A percentile compares a stretch with the other conserved stretches of the same genome.
phyloP scores from a whole-genome alignment of 495 filamentous ascomycete genomes.

The Saxophila tyrrhenica region DNA sequence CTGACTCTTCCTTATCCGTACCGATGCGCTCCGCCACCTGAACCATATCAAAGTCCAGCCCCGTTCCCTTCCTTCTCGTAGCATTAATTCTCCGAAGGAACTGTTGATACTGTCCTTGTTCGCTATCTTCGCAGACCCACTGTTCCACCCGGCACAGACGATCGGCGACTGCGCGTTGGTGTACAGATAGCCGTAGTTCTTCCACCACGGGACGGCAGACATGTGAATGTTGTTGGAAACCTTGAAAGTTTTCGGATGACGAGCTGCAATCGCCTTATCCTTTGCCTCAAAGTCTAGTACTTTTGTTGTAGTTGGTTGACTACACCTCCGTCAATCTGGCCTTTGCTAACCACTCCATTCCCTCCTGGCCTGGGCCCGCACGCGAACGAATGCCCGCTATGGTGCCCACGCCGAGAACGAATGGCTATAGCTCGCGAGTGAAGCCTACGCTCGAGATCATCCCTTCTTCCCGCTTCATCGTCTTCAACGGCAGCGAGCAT shows the following conservation, averaged over 20 bases:
- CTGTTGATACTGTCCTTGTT: neutral
- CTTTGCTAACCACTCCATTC: neutral
- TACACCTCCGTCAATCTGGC: neutral
- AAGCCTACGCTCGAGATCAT: slow-evolving; percentile 26
- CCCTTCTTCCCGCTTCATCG: slow-evolving; percentile 28
- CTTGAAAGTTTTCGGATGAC: neutral
- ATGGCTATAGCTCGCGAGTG: neutral
- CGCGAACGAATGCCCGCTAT: neutral
- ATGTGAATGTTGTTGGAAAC: too few relatives aligned
- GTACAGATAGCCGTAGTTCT: neutral
- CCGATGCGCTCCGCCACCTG: neutral
- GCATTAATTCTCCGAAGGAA: too few relatives aligned
- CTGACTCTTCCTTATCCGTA: neutral
- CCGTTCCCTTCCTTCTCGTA: neutral
- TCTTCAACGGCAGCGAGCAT: slow-evolving; percentile 28
- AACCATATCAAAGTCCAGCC: neutral
- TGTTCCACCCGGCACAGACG: neutral
- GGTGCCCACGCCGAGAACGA: neutral
- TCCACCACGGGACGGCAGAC: neutral
- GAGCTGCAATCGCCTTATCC: neutral
- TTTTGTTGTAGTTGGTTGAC: neutral
- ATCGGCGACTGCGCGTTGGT: neutral
- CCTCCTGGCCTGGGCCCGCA: neutral
- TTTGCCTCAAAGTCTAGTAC: neutral
- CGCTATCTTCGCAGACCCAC: neutral